Evolutionary conservation across 768 basidiomycete genomes (phyloP), one percentile per base, ranked within the genome.

Genomic region (Serendipita indica): DNA sequence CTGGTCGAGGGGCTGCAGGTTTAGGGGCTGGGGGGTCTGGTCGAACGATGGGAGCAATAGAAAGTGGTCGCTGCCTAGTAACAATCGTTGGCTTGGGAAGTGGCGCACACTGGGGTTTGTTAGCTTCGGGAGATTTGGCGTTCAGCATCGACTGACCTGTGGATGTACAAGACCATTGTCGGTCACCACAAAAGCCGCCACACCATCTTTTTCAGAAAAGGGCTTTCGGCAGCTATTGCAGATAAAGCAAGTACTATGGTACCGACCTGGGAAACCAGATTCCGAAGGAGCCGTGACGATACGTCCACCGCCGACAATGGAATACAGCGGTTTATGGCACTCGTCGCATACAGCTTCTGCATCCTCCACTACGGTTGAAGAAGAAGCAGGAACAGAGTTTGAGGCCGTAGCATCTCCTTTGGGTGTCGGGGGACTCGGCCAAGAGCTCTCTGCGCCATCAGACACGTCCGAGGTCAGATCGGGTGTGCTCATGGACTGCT

Each of bases 231-330:
- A 91, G 20, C 83, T 71, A 20, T 68, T 72, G 64, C 88, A 91
- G 57, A 76, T 79, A 69, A 91, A 89, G 67, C 88, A 91, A 39
- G 80, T 76, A 2, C 78, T 74, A 63, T 91, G 88, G 64, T 85
- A 90, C 20, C 76, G 74, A 67, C 77, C 76, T n/a, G 80, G 75
- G 22, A 72, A 69, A 16, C 72, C 72, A 33, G 66, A 69, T 56
- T 71, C 68, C 59, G 77, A 78, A 4, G 86, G 84, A 28, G 88
- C 78, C 1, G 84, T 84, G 32, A 89, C 79, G 67, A 82, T 89
- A 60, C 77, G 78, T 39, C 83, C 81, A 3, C 77, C 79, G 58
- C 77, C 77, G 27, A 72, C 73, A 2, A 75, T 69, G 39, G 74
- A 76, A 66, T 86, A 83, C 54, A 89, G 72, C 3, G 75, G 72